phyloP scores from a whole-genome alignment of 768 basidiomycete species.

The Crepidotus variabilis region DNA sequence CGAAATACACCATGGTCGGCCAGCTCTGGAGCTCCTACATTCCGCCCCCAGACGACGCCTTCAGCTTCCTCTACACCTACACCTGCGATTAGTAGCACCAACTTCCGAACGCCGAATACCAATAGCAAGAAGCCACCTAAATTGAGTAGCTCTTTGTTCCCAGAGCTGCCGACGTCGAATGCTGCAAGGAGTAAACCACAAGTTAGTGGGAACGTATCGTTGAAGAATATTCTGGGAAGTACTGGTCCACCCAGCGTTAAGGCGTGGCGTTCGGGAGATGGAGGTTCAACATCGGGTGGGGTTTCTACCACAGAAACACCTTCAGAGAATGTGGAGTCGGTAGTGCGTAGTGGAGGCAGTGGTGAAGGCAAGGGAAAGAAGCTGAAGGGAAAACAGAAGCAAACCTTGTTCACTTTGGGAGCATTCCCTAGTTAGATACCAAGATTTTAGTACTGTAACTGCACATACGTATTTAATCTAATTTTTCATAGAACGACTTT shows the following conservation, averaged over 20 bases:
- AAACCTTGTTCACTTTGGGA: constrained; percentile 74
- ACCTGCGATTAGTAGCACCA: background rate
- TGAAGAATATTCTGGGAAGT: constrained; percentile 65
- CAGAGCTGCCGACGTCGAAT: constrained; percentile 55
- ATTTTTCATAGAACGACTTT: too few relatives aligned
- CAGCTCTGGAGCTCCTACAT: constrained; percentile 22
- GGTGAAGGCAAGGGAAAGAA: constrained; percentile 56
- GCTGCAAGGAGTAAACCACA: constrained; percentile 38
- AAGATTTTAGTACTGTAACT: background rate
- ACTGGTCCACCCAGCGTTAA: constrained; percentile 28
- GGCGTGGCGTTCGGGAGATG: constrained; percentile 37
- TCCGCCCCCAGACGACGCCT: constrained; percentile 11
- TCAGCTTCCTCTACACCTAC: constrained; percentile 5
- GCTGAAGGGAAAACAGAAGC: constrained; percentile 79
- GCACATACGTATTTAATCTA: background rate
- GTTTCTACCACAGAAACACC: constrained; percentile 45
- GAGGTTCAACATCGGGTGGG: constrained; percentile 10
- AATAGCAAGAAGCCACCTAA: constrained; percentile 30
- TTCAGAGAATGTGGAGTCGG: constrained; percentile 6
- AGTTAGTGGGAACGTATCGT: constrained; percentile 61
- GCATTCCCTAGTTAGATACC: constrained; percentile 34
- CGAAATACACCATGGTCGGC: constrained; percentile 64
- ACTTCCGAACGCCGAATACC: background rate
- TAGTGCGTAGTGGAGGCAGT: constrained; percentile 1
- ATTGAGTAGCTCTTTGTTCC: constrained; percentile 59